A percentile compares a stretch with the other conserved stretches of the same genome.
phyloP scores from a whole-genome alignment of 2,329 filamentous ascomycete species.

The Arthroderma sp. region DNA sequence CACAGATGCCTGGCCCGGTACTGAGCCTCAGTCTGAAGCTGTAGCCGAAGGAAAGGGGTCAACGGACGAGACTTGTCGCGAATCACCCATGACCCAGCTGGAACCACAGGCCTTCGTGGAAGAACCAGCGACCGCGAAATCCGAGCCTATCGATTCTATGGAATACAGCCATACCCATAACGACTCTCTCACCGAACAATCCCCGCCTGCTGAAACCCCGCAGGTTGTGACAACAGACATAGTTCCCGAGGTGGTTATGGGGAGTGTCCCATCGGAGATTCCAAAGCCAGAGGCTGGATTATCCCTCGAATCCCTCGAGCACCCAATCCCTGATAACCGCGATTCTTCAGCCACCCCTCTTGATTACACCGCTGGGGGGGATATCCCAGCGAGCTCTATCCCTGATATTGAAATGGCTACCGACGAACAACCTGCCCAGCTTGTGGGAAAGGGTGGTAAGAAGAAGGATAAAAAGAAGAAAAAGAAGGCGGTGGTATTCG shows the following conservation, averaged over 20 bases:
- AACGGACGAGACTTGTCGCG: no score
- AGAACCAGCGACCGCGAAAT: not conserved
- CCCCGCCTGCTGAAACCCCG: not conserved
- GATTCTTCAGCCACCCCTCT: not conserved
- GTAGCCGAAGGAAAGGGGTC: not conserved
- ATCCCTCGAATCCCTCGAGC: not conserved
- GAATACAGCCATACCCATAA: not conserved
- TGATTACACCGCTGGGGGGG: not conserved
- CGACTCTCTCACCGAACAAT: not conserved
- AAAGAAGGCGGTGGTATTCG: not conserved
- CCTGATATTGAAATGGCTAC: not conserved
- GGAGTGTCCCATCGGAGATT: not conserved
- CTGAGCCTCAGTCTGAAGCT: not conserved
- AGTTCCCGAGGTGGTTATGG: not conserved
- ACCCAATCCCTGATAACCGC: not conserved
- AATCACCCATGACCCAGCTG: not conserved
- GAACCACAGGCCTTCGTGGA: not conserved
- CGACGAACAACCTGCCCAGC: not conserved
- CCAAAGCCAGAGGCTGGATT: not conserved
- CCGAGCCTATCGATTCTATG: not conserved
- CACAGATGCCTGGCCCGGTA: not conserved
- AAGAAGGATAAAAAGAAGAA: conserved; percentile 4
- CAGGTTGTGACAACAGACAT: not conserved
- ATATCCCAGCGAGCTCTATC: not conserved
- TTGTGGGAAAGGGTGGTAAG: not conserved